Base-by-base conservation (phyloP, 371 early-diverging fungal genomes). In the Mortierella sp. region DNA sequence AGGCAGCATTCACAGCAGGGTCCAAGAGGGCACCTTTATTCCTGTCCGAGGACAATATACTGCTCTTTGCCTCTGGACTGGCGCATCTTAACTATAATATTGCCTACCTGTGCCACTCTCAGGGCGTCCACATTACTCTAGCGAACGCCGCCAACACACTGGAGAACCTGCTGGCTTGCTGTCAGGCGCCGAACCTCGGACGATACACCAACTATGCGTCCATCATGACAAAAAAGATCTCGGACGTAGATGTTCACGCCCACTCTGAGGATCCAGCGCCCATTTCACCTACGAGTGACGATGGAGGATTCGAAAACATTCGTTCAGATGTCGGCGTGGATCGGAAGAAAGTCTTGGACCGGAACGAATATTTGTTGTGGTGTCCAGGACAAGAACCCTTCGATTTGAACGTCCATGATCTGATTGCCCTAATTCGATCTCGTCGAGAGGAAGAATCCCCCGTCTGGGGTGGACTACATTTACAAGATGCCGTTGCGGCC, bases 41-140 rank as follows among this genome's bases (percentile, higher is more conserved):
- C 61, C 63, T 90, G n/a, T 80, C 65, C 63, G 88, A 89, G 56
- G 70, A 76, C 42, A 89, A 91, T 54, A 61, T 81, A 17, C 79
- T 85, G 30, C 62, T 72, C 21, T 93, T 92, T 75, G 79, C 87
- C 0, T 80, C 86, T 0, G 97, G 94, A 2, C 81, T 97, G 69
- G 83, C 90, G 6, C 92, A 95, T 91, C 81, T 97, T 27, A 91
- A 92, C 66, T 97, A 92, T 70, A 85, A 95, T 60, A 84, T 96
- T 55, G 92, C 90, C 0, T 95, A 91, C 68, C 78, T 97, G 17
- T 95, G 95, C 68, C 84, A 89, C 71, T 86, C 93, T 4, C 95
- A 94, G 72, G 93, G 94, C 32, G 86, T 95, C 7, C 76, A 84
- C 1, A 86, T 95, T 39, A 86, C 90, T 2, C 61, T 88, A 82